These are phyloP conservation scores for Phytopythium chamaehyphon DNA, from an alignment of 352 stramenopile genomes.

Conservation along the genomic window DNA sequence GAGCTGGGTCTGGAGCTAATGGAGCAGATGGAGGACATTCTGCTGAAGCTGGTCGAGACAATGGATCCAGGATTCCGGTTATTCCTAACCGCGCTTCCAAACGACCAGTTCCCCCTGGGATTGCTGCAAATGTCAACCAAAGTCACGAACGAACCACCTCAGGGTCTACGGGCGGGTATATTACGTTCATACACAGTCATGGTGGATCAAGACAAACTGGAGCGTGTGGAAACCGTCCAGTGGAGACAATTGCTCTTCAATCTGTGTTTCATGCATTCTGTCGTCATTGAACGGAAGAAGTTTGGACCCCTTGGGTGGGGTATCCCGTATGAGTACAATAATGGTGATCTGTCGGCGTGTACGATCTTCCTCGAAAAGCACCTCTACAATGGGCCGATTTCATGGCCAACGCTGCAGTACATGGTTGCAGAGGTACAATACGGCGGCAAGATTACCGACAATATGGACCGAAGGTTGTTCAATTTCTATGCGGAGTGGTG, in stretches of 20 bases:
- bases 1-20: slow-evolving; percentile 97
- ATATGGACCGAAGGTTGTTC: slow-evolving; percentile 96
- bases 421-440: slow-evolving; percentile 99
- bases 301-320: slow-evolving; percentile 97
- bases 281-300: slow-evolving; percentile 98
- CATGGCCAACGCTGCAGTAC: slow-evolving; percentile 98
- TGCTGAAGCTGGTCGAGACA: slow-evolving; percentile 93
- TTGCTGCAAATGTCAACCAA: slow-evolving; percentile 99
- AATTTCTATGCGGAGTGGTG: slow-evolving; percentile 98
- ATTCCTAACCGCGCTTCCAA: slow-evolving; percentile 97
- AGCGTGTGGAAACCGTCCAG: slow-evolving; percentile 94
- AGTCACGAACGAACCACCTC: slow-evolving; percentile 97
- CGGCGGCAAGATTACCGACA: slow-evolving; percentile 99
- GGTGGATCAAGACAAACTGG: slow-evolving; percentile 98
- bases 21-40: slow-evolving; percentile 98
- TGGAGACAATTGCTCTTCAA: slow-evolving; percentile 97
- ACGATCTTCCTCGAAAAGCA: slow-evolving; percentile 99
- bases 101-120: slow-evolving; percentile 95
- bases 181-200: slow-evolving; percentile 97
- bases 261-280: slow-evolving; percentile 97
- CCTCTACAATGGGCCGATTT: slow-evolving; percentile 97
- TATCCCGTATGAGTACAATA: slow-evolving; percentile 99
- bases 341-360: slow-evolving; percentile 96
- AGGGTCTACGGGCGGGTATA: slow-evolving; percentile 93
- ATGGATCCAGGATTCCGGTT: slow-evolving; percentile 96